A percentile compares a stretch with the other conserved stretches of the same genome.
Evolutionary conservation across 208 protist genomes (phyloP).

Genomic region (Trypanosoma rangeli): DNA sequence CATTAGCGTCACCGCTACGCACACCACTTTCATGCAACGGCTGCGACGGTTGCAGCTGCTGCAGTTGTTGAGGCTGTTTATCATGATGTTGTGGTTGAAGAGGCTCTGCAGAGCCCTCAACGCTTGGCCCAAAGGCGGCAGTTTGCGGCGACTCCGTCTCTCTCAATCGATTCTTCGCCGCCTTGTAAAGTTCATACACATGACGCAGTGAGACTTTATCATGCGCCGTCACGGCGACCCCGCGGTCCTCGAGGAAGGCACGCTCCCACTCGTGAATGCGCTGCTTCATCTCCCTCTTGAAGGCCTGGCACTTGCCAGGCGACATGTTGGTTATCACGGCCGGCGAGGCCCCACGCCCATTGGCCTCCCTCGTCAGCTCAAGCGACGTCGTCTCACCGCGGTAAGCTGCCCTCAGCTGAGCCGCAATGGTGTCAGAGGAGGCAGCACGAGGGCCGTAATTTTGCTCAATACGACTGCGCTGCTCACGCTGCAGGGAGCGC

Average conservation of each 20-base stretch:
- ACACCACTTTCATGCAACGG: not conserved
- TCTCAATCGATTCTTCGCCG: slow-evolving; percentile 57
- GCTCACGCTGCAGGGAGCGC: slow-evolving; percentile 68
- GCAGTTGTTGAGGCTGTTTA: not conserved
- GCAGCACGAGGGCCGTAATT: slow-evolving; percentile 54
- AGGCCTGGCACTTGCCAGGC: slow-evolving; percentile 53
- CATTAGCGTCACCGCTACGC: not conserved
- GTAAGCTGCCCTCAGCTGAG: slow-evolving; percentile 66
- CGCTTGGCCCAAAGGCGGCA: slow-evolving; percentile 12
- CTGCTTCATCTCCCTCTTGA: slow-evolving; percentile 89
- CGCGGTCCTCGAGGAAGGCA: slow-evolving; percentile 59
- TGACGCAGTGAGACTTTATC: slow-evolving; percentile 71
- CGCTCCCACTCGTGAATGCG: slow-evolving; percentile 90
- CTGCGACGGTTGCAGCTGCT: not conserved
- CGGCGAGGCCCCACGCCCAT: slow-evolving; percentile 30
- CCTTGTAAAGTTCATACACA: slow-evolving; percentile 88
- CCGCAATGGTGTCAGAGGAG: slow-evolving; percentile 58
- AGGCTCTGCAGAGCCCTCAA: slow-evolving; percentile 1
- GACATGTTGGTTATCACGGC: slow-evolving; percentile 51
- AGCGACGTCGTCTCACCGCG: slow-evolving; percentile 71
- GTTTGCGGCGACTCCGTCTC: slow-evolving; percentile 34
- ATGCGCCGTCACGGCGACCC: slow-evolving; percentile 62
- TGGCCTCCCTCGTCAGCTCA: slow-evolving; percentile 51
- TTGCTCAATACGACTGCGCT: slow-evolving; percentile 72
- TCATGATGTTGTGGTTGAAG: not conserved